A percentile compares a stretch with the other conserved stretches of the same genome.
Evolutionary conservation across 805 yeast species (phyloP).

Genomic region (Dipodascopsis uninucleata): DNA sequence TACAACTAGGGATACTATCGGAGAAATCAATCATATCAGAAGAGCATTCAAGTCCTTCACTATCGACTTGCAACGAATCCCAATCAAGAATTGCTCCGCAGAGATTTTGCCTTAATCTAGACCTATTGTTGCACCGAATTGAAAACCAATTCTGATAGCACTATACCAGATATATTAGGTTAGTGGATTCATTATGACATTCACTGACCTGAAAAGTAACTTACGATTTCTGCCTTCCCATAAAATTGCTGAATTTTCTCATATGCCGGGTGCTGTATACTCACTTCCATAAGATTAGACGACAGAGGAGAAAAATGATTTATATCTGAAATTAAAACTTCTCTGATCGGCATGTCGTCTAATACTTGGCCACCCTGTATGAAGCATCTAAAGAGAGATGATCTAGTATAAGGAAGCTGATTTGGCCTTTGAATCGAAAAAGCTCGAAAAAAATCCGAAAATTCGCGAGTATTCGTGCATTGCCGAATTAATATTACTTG

Average conservation of each 20-base stretch:
- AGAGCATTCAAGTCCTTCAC: constrained; percentile 54
- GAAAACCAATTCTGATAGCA: constrained; percentile 48
- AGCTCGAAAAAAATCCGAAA: constrained; percentile 7
- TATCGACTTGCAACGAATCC: constrained; percentile 77
- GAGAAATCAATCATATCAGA: constrained; percentile 19
- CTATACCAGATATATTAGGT: not conserved
- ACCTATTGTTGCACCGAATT: constrained; percentile 61
- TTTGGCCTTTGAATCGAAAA: constrained; percentile 11
- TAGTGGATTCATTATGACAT: not conserved
- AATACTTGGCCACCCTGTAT: constrained; percentile 3
- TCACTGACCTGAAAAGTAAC: not conserved
- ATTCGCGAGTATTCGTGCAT: constrained; percentile 10
- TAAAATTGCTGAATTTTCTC: constrained; percentile 8
- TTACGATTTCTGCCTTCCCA: constrained; percentile 7
- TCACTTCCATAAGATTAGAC: constrained; percentile 7
- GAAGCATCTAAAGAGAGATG: constrained; percentile 5
- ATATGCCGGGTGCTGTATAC: constrained; percentile 3
- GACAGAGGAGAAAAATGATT: constrained; percentile 13
- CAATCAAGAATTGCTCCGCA: constrained; percentile 54
- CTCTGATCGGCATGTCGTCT: constrained; percentile 13
- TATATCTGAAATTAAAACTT: constrained; percentile 11
- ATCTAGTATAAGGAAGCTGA: constrained; percentile 21
- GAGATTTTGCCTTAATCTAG: constrained; percentile 77
- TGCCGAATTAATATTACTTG: constrained; percentile 6
- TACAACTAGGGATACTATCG: constrained; percentile 3